phyloP scores from a whole-genome alignment of 345 rosid genomes.

The Abelmoschus esculentus region DNA sequence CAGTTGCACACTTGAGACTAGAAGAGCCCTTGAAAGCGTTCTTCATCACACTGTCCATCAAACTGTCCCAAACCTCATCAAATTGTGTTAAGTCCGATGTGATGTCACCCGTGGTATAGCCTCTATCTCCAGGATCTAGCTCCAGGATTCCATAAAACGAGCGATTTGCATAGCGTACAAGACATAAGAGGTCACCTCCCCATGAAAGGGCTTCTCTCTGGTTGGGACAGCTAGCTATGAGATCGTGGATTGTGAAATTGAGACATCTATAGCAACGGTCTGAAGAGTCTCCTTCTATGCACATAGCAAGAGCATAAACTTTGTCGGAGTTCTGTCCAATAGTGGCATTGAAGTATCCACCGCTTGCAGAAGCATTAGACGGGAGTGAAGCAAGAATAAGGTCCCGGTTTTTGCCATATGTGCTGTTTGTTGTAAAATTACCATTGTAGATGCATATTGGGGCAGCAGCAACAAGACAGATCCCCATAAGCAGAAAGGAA shows the following conservation, averaged over 20 bases:
- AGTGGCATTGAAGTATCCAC: conserved; percentile 11
- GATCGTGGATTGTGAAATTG: neutral
- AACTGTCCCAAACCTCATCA: conserved; percentile 20
- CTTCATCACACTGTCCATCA: conserved; percentile 10
- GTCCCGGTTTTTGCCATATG: conserved; percentile 15
- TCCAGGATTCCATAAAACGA: conserved; percentile 5
- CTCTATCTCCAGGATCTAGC: neutral
- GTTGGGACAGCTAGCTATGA: conserved; percentile 13
- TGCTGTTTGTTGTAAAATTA: conserved; percentile 13
- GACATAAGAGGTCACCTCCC: neutral
- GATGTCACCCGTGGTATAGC: neutral
- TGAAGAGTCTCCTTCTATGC: conserved; percentile 10
- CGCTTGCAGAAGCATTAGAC: neutral
- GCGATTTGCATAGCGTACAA: conserved; percentile 14
- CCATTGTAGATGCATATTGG: neutral
- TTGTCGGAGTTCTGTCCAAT: conserved; percentile 12
- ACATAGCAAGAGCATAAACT: conserved; percentile 18
- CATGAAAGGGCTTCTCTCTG: conserved; percentile 14
- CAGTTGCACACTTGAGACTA: conserved; percentile 27
- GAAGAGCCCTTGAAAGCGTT: conserved; percentile 24
- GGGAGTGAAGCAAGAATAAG: conserved; percentile 6
- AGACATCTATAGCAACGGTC: neutral
- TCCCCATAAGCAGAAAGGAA: neutral
- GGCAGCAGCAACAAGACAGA: neutral
- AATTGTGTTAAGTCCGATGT: conserved; percentile 15